phyloP scores from a whole-genome alignment of 441 rosid species.

The Syzygium malaccense region DNA sequence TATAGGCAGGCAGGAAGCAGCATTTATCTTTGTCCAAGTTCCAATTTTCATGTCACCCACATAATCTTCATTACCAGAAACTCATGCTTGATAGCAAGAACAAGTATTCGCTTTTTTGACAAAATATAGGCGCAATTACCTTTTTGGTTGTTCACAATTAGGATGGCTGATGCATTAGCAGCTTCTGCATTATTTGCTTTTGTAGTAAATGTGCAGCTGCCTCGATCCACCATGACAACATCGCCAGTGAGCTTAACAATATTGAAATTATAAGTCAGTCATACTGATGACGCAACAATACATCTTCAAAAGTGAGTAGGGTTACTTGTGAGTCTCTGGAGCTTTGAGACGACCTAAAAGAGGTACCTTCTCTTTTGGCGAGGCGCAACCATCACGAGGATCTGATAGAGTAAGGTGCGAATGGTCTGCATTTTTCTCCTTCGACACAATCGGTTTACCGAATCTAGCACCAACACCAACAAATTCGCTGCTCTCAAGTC shows the following conservation, averaged over 20 bases:
- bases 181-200: slow-evolving; percentile 87
- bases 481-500: slow-evolving; percentile 76
- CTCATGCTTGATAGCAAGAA: background rate
- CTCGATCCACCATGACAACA: slow-evolving; percentile 87
- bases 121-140: slow-evolving; percentile 26
- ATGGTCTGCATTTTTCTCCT: slow-evolving; percentile 90
- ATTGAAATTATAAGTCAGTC: background rate
- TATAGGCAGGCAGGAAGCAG: background rate
- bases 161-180: slow-evolving; percentile 90
- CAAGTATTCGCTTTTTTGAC: background rate
- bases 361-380: slow-evolving; percentile 62
- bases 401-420: slow-evolving; percentile 64
- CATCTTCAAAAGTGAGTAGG: background rate
- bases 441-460: slow-evolving; percentile 72
- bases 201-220: slow-evolving; percentile 77
- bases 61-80: background rate
- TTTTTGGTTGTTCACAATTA: slow-evolving; percentile 81
- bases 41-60: background rate
- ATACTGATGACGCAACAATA: slow-evolving; percentile 5
- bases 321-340: background rate
- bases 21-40: background rate
- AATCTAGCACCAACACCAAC: slow-evolving; percentile 99
- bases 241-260: slow-evolving; percentile 64
- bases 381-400: slow-evolving; percentile 79
- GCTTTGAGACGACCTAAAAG: background rate